phyloP scores from a whole-genome alignment of 768 basidiomycete species.

The Leucocoprinus leucothites region DNA sequence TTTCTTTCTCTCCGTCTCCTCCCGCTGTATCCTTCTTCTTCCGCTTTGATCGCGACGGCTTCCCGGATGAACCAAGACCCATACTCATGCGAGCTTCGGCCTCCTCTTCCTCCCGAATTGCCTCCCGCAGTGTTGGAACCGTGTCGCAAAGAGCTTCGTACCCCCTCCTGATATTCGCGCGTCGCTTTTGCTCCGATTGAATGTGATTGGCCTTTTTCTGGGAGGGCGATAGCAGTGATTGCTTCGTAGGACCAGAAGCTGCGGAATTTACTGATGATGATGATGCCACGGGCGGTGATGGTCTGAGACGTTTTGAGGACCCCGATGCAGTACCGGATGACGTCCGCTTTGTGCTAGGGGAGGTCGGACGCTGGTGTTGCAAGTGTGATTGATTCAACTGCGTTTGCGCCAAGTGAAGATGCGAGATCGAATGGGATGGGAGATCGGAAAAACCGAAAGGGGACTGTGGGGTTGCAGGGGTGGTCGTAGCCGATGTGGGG shows the following conservation, averaged over 20 bases:
- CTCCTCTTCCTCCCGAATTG: slow-evolving; percentile 75
- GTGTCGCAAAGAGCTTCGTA: slow-evolving; percentile 86
- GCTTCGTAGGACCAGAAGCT: slow-evolving; percentile 13
- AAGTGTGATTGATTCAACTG: neutral
- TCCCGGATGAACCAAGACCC: slow-evolving; percentile 13
- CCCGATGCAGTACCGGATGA: neutral
- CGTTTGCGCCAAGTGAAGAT: neutral
- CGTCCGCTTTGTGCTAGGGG: slow-evolving; percentile 2
- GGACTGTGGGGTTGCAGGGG: slow-evolving; percentile 12
- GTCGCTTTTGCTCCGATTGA: slow-evolving; percentile 89
- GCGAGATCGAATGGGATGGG: neutral
- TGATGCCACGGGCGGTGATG: slow-evolving; percentile 9
- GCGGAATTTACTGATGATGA: slow-evolving; percentile 3
- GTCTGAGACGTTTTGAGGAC: neutral
- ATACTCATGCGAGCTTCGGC: slow-evolving; percentile 19
- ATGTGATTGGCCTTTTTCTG: slow-evolving; percentile 96
- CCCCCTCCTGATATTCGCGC: slow-evolving; percentile 85
- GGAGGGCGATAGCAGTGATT: slow-evolving; percentile 62
- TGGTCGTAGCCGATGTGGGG: slow-evolving; percentile 10
- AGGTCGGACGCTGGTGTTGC: neutral
- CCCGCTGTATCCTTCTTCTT: slow-evolving; percentile 41
- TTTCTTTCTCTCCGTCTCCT: slow-evolving; percentile 53
- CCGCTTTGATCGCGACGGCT: slow-evolving; percentile 25
- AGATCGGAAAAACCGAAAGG: slow-evolving; percentile 9
- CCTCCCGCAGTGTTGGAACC: slow-evolving; percentile 79